Percentiles rank a stretch among this genome's conserved stretches.
phyloP scores from a whole-genome alignment of 768 basidiomycete species.

The Tylopilus subfusipes region DNA sequence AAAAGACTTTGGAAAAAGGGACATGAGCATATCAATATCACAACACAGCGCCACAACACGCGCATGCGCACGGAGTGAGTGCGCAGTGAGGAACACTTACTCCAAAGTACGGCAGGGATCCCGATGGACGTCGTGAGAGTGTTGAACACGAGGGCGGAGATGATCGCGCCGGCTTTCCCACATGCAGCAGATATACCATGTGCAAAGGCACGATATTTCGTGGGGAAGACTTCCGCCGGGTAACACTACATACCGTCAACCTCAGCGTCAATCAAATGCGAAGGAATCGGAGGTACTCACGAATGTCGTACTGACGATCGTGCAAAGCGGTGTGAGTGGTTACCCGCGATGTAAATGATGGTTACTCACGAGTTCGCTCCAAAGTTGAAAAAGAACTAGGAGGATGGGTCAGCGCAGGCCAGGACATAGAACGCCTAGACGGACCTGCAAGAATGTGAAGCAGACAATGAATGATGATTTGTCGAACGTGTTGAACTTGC shows the following conservation, averaged over 20 bases:
- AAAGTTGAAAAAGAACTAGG: slow-evolving; percentile 77
- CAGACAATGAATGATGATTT: slow-evolving; percentile 63
- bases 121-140: slow-evolving; percentile 57
- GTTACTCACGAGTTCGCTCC: slow-evolving; percentile 61
- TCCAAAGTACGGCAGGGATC: slow-evolving; percentile 66
- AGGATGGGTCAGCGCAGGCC: neutral
- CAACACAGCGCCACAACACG: neutral
- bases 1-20: slow-evolving; percentile 44
- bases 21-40: neutral
- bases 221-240: slow-evolving; percentile 79
- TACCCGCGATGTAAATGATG: neutral
- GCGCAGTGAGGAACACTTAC: slow-evolving; percentile 40
- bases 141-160: slow-evolving; percentile 73
- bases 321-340: slow-evolving; percentile 1
- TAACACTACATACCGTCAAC: slow-evolving; percentile 46
- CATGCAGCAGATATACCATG: slow-evolving; percentile 73
- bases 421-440: neutral
- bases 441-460: slow-evolving; percentile 65
- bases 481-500: slow-evolving; percentile 53
- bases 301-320: slow-evolving; percentile 45
- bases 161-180: slow-evolving; percentile 76
- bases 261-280: neutral
- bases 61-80: neutral
- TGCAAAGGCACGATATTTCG: slow-evolving; percentile 66
- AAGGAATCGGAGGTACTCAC: slow-evolving; percentile 28